phyloP scores from a whole-genome alignment of 495 filamentous ascomycete genomes.

The Bathelium albidoporum region DNA sequence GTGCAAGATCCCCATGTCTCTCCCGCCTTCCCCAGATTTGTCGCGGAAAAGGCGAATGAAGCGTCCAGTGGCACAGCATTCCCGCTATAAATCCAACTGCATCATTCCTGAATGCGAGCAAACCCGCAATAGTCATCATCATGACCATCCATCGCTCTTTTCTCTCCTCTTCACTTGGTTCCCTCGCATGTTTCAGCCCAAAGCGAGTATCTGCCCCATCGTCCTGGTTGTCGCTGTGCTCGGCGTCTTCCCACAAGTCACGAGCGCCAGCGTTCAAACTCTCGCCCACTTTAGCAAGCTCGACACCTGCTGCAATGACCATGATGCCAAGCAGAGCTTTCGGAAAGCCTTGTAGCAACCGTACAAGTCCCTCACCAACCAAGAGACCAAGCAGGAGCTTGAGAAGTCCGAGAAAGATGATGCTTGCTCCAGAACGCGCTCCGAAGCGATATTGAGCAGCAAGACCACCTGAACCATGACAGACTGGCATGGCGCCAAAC shows the following conservation, averaged over 20 bases:
- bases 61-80: slow-evolving; percentile 54
- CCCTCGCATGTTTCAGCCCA: slow-evolving; percentile 13
- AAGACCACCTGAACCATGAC: slow-evolving; percentile 83
- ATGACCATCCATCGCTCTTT: slow-evolving; percentile 72
- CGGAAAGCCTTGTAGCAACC: slow-evolving; percentile 61
- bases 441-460: slow-evolving; percentile 87
- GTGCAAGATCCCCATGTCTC: slow-evolving; percentile 7
- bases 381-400: slow-evolving; percentile 69
- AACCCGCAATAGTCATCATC: slow-evolving; percentile 70
- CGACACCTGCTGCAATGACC: slow-evolving; percentile 79
- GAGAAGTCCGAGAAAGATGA: slow-evolving; percentile 65
- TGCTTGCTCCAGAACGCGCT: slow-evolving; percentile 71
- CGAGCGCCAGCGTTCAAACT: slow-evolving; percentile 63
- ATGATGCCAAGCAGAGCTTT: slow-evolving; percentile 67
- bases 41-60: slow-evolving; percentile 26
- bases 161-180: slow-evolving; percentile 50
- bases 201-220: slow-evolving; percentile 10
- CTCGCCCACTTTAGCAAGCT: slow-evolving; percentile 74
- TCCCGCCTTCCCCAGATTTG: slow-evolving; percentile 18
- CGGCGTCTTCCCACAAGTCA: slow-evolving; percentile 43
- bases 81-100: slow-evolving; percentile 78
- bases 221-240: slow-evolving; percentile 27
- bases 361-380: slow-evolving; percentile 57
- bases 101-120: slow-evolving; percentile 83
- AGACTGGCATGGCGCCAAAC: slow-evolving; percentile 94